Conservation (phyloP, 1,284 basidiomycete species). For the Melampsora larici-populina region DNA sequence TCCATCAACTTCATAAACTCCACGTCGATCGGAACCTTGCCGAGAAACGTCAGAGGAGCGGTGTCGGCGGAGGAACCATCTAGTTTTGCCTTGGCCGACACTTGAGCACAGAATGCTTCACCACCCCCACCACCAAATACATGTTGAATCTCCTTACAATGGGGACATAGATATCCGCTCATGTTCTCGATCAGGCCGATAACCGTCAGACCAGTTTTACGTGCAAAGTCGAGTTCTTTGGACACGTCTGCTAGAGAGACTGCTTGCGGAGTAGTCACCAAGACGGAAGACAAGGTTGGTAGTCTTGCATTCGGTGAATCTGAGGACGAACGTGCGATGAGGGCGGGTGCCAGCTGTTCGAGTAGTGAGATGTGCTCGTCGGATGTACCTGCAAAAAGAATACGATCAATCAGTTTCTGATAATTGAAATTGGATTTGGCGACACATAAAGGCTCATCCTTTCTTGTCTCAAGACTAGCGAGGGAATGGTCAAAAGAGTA, state of each 20-base stretch:
- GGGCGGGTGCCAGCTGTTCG: constrained; percentile 81
- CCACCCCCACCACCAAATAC: constrained; percentile 94
- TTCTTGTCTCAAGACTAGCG: background rate
- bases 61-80: constrained; percentile 51
- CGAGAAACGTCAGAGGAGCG: constrained; percentile 76
- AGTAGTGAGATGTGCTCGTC: constrained; percentile 96
- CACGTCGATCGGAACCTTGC: constrained; percentile 88
- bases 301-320: constrained; percentile 18
- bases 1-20: constrained; percentile 85
- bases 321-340: constrained; percentile 42
- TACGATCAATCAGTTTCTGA: background rate
- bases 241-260: constrained; percentile 91
- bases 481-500: background rate
- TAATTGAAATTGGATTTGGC: background rate
- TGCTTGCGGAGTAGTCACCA: constrained; percentile 97
- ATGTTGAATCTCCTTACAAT: constrained; percentile 78
- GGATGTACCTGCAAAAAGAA: constrained; percentile 65
- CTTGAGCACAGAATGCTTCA: constrained; percentile 58
- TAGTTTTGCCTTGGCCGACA: constrained; percentile 46
- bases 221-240: constrained; percentile 83
- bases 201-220: constrained; percentile 73
- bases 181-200: constrained; percentile 96
- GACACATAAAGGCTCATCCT: background rate
- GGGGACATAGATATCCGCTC: constrained; percentile 95
- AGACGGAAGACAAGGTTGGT: constrained; percentile 64